Evolutionary conservation across 352 stramenopile genomes (phyloP).

Genomic region (Globisporangium takayamanum): DNA sequence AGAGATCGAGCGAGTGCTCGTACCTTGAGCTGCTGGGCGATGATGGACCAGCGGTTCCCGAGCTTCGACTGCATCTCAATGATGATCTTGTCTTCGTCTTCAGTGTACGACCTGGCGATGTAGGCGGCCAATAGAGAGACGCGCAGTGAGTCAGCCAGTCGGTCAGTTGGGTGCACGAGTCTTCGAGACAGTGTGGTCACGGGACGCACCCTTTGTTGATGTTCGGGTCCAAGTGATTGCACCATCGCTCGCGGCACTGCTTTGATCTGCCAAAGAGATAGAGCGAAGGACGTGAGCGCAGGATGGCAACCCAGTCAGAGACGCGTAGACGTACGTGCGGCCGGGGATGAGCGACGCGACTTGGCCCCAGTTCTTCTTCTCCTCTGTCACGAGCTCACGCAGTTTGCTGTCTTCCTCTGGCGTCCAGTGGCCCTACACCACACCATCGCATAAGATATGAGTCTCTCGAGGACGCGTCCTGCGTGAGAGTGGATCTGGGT

Average conservation of each 20-base stretch:
- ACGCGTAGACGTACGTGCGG: constrained; percentile 47
- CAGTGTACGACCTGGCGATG: constrained; percentile 60
- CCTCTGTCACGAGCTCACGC: constrained; percentile 74
- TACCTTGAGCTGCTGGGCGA: constrained; percentile 87
- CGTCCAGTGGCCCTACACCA: constrained; percentile 83
- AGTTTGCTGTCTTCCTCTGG: constrained; percentile 88
- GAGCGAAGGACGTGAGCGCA: neutral
- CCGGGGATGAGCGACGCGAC: constrained; percentile 72
- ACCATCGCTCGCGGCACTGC: constrained; percentile 91
- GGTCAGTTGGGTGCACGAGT: neutral
- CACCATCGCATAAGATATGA: neutral
- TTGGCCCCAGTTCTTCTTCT: constrained; percentile 90
- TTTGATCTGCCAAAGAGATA: constrained; percentile 59
- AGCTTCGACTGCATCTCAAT: constrained; percentile 90
- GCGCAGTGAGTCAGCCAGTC: neutral
- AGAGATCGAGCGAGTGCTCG: neutral
- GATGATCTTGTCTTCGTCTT: constrained; percentile 91
- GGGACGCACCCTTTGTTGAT: constrained; percentile 87
- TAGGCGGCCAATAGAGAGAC: too few relatives aligned
- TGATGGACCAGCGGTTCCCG: constrained; percentile 91
- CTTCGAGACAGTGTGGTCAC: neutral
- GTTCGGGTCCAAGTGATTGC: constrained; percentile 89
- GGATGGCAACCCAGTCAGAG: neutral
- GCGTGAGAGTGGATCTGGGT: too few relatives aligned
- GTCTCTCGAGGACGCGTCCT: too few relatives aligned